Evolutionary conservation across 805 yeast species (phyloP).

Genomic region (Lipomyces orientalis): DNA sequence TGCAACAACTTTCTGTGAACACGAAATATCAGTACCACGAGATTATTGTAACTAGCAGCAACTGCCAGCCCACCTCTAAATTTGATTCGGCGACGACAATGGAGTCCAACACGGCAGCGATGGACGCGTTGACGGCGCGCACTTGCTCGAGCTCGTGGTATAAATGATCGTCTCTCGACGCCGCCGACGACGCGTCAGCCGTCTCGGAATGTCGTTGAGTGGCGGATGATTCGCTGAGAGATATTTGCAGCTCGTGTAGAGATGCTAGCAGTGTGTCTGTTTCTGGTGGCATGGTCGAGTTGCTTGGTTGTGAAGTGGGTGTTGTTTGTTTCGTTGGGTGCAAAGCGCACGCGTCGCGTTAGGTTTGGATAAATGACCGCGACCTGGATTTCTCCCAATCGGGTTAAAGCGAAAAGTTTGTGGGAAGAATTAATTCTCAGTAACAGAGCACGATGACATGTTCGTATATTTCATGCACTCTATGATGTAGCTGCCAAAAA

Average conservation of each 20-base stretch:
- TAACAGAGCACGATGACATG: too few relatives aligned
- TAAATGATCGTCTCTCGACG: conserved; percentile 23
- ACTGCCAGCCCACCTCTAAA: conserved; percentile 22
- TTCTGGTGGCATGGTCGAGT: not conserved
- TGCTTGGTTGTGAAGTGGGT: not conserved
- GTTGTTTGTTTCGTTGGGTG: not conserved
- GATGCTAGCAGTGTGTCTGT: conserved; percentile 1
- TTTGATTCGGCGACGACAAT: conserved; percentile 27
- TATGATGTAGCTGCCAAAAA: too few relatives aligned
- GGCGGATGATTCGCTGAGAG: not conserved
- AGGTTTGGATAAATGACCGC: too few relatives aligned
- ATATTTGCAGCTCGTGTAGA: not conserved
- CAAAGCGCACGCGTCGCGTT: too few relatives aligned
- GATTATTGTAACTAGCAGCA: conserved; percentile 4
- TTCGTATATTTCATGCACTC: too few relatives aligned
- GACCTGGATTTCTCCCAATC: too few relatives aligned
- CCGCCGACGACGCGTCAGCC: not conserved
- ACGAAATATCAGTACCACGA: not conserved
- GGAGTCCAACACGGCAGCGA: conserved; percentile 28
- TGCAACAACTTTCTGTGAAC: conserved; percentile 28
- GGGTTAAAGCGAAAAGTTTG: too few relatives aligned
- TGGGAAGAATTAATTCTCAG: too few relatives aligned
- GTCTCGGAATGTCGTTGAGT: not conserved
- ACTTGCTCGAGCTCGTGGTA: conserved; percentile 29
- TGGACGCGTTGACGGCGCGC: conserved; percentile 26